phyloP scores from a whole-genome alignment of 495 filamentous ascomycete species.

The Trypethelium eluteriae region DNA sequence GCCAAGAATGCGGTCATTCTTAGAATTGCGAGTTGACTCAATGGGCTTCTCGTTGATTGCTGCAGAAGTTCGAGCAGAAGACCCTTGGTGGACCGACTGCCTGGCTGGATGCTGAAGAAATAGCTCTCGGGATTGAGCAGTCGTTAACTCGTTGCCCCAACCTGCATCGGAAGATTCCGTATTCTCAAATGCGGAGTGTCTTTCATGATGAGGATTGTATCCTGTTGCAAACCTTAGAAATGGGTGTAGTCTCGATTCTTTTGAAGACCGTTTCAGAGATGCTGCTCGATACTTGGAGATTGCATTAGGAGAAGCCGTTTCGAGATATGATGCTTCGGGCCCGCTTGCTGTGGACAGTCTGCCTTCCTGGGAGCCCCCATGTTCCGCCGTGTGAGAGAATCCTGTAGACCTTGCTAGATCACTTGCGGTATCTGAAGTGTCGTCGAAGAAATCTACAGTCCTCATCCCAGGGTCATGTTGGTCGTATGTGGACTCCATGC shows the following conservation, averaged over 20 bases:
- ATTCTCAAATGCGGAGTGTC: neutral
- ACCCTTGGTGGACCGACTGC: neutral
- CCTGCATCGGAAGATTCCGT: conserved; percentile 19
- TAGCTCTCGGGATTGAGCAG: neutral
- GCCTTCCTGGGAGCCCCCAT: neutral
- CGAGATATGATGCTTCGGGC: neutral
- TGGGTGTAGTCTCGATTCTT: neutral
- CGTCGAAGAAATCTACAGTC: conserved; percentile 26
- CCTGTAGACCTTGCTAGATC: neutral
- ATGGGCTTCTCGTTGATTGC: conserved; percentile 2
- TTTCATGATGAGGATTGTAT: neutral
- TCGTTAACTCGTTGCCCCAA: conserved; percentile 21
- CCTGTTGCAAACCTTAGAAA: conserved; percentile 3
- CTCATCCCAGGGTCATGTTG: conserved; percentile 21
- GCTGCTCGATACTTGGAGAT: neutral
- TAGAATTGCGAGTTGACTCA: neutral
- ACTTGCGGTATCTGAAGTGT: conserved; percentile 18
- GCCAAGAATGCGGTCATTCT: conserved; percentile 22
- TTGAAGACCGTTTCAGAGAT: neutral
- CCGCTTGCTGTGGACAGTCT: neutral
- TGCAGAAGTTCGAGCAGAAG: neutral
- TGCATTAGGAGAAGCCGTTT: neutral
- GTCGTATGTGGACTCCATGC: conserved; percentile 21
- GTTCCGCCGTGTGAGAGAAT: neutral
- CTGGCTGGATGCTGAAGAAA: conserved; percentile 5